Percentiles rank a stretch among this genome's conserved stretches.
These are phyloP conservation scores for Neurospora hispaniola DNA, from an alignment of 495 filamentous ascomycete genomes.

Conservation along the genomic window DNA sequence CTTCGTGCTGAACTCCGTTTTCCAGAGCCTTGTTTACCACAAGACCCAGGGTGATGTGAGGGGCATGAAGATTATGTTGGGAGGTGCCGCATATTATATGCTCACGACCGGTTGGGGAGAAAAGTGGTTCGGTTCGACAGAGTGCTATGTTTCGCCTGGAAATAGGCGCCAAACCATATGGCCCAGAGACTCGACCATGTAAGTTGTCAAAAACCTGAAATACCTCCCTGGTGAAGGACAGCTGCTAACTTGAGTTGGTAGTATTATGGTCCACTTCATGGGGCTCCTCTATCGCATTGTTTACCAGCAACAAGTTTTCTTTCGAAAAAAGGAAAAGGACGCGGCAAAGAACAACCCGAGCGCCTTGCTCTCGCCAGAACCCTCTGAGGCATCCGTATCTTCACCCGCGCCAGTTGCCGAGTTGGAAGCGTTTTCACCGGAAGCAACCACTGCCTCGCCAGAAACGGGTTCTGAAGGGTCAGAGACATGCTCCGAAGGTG, in stretches of 20 bases:
- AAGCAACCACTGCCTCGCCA: not conserved
- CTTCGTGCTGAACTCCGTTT: not conserved
- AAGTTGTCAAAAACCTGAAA: not conserved
- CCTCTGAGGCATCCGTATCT: not conserved
- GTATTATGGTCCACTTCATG: not conserved
- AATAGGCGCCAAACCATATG: not conserved
- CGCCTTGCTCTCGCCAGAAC: not conserved
- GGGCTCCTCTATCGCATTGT: not conserved
- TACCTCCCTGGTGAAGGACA: not conserved
- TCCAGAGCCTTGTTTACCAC: not conserved
- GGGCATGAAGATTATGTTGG: not conserved
- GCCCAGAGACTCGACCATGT: conserved; percentile 1
- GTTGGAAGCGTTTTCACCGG: not conserved
- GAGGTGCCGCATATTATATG: not conserved
- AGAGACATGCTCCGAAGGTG: not conserved
- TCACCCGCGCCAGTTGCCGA: not conserved
- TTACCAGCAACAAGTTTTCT: not conserved
- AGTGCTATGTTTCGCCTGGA: not conserved
- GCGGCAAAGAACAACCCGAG: not conserved
- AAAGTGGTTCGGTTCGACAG: conserved; percentile 2
- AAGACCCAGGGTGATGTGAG: not conserved
- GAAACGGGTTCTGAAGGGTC: not conserved
- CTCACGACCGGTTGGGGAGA: conserved; percentile 2
- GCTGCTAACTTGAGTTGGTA: not conserved
- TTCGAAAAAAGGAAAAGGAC: not conserved